Base-by-base conservation (phyloP, 192 early-diverging fungal species). In the Umbelopsis vinacea region DNA sequence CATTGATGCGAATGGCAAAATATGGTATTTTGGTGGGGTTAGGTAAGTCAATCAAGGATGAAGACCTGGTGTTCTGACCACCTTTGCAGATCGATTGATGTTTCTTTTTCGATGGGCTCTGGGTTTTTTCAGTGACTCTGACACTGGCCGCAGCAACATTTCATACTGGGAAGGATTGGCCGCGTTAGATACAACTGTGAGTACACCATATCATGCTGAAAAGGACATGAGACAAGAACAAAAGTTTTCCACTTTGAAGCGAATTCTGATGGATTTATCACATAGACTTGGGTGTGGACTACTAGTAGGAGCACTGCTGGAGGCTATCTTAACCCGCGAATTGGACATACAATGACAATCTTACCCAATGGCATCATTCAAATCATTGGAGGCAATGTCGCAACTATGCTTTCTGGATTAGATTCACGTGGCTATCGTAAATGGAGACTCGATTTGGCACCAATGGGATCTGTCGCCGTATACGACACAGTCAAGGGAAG, bases 81-180 rank as follows among this genome's bases (percentile, higher is more conserved):
- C 10, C 54, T 57, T 22, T 53, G 7, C 21, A 11, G 23, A 29
- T 14, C 54, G 10, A 29, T 29, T 57, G 21, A 46, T 50, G n/a
- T n/a, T 19, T 9, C 4, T 50, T 21, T 50, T n/a, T n/a, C n/a
- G 9, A 38, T 35, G 53, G 53, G 53, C 26, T 23, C 53, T 54
- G 53, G 21, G 26, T 22, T 7, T 22, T 24, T 0, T 37, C n/a
- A 63, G 57, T 63, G 57, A 63, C 7, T 17, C 2, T 19, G 29
- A 63, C 23, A 63, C 57, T 37, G 57, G 57, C 19, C 57, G 57
- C 5, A 63, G 11, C 12, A 37, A 37, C 33, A 17, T 37, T 19
- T 29, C 57, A 37, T 63, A 63, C n/a, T 63, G 57, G 57, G 26
- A 63, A 63, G 57, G 57, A 14, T 37, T 63, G 33, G 57, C 57